Percentiles rank a stretch among this genome's conserved stretches.
phyloP scores from a whole-genome alignment of 2,329 filamentous ascomycete genomes.

The Neonectria neomacrospora region DNA sequence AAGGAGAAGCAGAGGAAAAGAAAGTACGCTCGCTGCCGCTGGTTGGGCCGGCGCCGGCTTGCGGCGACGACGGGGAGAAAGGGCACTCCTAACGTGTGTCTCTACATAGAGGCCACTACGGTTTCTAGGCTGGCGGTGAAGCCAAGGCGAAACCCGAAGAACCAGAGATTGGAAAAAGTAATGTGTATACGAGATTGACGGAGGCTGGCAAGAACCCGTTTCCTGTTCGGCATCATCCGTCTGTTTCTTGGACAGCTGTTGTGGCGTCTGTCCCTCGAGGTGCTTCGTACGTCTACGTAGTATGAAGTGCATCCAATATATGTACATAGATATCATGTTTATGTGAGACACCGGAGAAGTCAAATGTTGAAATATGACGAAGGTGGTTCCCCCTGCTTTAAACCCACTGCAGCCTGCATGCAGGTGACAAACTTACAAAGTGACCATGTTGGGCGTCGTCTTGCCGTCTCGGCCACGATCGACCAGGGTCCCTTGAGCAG shows the following conservation, averaged over 20 bases:
- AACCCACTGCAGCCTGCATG: background rate
- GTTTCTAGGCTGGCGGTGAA: background rate
- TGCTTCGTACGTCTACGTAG: background rate
- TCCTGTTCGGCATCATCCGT: background rate
- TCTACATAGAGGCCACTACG: slow-evolving; percentile 1
- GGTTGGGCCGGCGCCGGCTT: slow-evolving; percentile 9
- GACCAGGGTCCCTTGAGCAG: slow-evolving; percentile 34
- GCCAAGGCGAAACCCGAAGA: slow-evolving; percentile 9
- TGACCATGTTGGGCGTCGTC: slow-evolving; percentile 4
- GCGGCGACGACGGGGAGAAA: slow-evolving; percentile 6
- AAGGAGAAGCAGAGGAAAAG: slow-evolving; percentile 10
- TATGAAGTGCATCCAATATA: background rate
- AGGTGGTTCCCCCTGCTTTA: slow-evolving; percentile 6
- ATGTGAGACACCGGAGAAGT: slow-evolving; percentile 7
- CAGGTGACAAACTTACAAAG: slow-evolving; percentile 4
- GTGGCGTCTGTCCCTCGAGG: too few relatives aligned
- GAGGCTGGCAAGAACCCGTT: slow-evolving; percentile 7
- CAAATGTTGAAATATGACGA: slow-evolving; percentile 11
- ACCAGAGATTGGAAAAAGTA: slow-evolving; percentile 6
- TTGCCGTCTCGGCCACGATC: slow-evolving; percentile 34
- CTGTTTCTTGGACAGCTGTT: background rate
- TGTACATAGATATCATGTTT: background rate
- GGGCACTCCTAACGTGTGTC: background rate
- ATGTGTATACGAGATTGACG: slow-evolving; percentile 13
- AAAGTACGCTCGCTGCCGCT: slow-evolving; percentile 8